Percentiles rank a stretch among this genome's conserved stretches.
These are phyloP conservation scores for Boechera stricta DNA, from an alignment of 345 rosid genomes.

Conservation along the genomic window DNA sequence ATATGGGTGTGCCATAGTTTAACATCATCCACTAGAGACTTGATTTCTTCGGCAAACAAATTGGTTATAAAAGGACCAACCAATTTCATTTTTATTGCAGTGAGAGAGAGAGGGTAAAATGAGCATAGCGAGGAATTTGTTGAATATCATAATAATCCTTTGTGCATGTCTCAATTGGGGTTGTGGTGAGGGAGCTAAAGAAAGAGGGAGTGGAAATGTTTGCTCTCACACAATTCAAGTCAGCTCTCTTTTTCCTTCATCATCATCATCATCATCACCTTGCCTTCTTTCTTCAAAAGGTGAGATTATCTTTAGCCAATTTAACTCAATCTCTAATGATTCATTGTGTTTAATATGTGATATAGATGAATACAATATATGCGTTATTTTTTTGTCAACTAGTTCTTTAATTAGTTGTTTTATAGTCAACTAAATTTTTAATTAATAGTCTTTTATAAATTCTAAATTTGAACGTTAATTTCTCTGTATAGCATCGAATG, in stretches of 20 bases:
- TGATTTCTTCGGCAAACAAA: not conserved
- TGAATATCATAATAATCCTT: conserved; percentile 28
- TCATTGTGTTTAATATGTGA: conserved; percentile 5
- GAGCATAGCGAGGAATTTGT: conserved; percentile 11
- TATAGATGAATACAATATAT: not conserved
- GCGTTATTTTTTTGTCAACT: no score
- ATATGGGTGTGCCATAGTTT: not conserved
- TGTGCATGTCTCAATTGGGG: conserved; percentile 29
- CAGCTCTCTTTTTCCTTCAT: conserved; percentile 49
- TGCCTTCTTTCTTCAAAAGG: conserved; percentile 55
- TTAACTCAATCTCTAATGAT: not conserved
- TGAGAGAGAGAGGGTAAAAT: not conserved
- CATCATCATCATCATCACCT: conserved; percentile 28
- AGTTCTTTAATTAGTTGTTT: no score
- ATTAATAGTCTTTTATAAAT: not conserved
- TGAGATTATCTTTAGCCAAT: conserved; percentile 19
- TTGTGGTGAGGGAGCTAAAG: conserved; percentile 34
- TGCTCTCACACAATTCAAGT: conserved; percentile 45
- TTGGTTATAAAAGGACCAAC: conserved; percentile 16
- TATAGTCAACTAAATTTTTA: no score
- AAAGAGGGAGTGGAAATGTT: conserved; percentile 18
- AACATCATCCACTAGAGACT: not conserved
- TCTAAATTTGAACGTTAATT: not conserved
- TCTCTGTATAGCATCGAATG: conserved; percentile 34
- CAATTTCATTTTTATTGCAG: conserved; percentile 17